phyloP scores from a whole-genome alignment of 345 rosid species.

The Capsella bursapastoris region DNA sequence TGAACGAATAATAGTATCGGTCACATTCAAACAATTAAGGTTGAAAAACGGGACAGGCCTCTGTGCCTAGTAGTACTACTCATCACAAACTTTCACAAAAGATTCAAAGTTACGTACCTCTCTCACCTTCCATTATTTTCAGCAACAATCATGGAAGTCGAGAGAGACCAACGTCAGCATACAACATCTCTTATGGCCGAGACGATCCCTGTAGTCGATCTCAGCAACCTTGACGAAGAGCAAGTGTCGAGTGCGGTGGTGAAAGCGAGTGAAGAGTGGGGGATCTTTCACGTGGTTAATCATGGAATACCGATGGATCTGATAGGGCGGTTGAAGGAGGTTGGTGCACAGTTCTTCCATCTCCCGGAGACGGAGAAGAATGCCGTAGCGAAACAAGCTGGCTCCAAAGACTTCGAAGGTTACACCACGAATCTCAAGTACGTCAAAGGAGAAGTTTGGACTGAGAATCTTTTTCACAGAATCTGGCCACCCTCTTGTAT shows the following conservation, averaged over 20 bases:
- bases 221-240: constrained; percentile 39
- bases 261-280: constrained; percentile 53
- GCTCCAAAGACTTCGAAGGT: constrained; percentile 51
- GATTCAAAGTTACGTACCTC: no score
- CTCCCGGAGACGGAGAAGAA: constrained; percentile 65
- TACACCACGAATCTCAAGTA: constrained; percentile 57
- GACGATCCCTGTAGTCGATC: constrained; percentile 48
- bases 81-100: neutral
- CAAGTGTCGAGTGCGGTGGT: constrained; percentile 36
- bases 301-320: constrained; percentile 51
- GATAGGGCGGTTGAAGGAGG: constrained; percentile 51
- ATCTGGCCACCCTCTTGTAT: constrained; percentile 69
- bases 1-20: no score
- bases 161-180: constrained; percentile 42
- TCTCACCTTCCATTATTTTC: neutral
- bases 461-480: constrained; percentile 70
- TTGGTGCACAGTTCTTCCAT: constrained; percentile 65
- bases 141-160: constrained; percentile 42
- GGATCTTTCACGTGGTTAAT: constrained; percentile 49
- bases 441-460: constrained; percentile 54
- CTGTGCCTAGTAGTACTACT: neutral
- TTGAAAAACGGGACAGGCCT: neutral
- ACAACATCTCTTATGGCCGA: constrained; percentile 13
- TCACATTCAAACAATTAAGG: neutral
- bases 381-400: constrained; percentile 49